These are phyloP conservation scores for Mytilinidion resinicola DNA, from an alignment of 495 filamentous ascomycete species.

Conservation along the genomic window DNA sequence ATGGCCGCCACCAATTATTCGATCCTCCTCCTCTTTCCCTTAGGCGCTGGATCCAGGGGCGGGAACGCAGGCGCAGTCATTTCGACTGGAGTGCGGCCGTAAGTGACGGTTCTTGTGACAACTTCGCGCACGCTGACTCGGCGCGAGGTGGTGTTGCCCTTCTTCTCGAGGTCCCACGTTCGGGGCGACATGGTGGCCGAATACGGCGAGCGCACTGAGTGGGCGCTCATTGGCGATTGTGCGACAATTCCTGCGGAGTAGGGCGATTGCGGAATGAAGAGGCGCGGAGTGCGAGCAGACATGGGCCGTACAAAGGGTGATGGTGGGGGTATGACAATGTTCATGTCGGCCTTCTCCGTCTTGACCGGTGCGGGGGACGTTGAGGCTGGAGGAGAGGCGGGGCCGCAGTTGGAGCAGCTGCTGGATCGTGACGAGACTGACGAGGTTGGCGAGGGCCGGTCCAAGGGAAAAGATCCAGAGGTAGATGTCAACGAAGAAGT, in stretches of 20 bases:
- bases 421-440: conserved; percentile 52
- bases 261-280: conserved; percentile 57
- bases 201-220: conserved; percentile 38
- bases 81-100: conserved; percentile 38
- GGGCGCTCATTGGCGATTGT: conserved; percentile 49
- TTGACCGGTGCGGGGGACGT: conserved; percentile 12
- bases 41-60: conserved; percentile 54
- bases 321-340: conserved; percentile 31
- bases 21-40: conserved; percentile 68
- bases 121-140: conserved; percentile 54
- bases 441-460: conserved; percentile 14
- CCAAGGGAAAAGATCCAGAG: conserved; percentile 16
- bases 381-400: conserved; percentile 37
- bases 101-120: conserved; percentile 70
- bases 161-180: conserved; percentile 53
- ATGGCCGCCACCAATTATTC: conserved; percentile 35
- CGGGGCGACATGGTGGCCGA: conserved; percentile 44
- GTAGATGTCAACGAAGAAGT: conserved; percentile 17
- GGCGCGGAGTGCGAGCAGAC: conserved; percentile 52
- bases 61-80: conserved; percentile 53
- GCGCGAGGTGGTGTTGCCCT: conserved; percentile 43
- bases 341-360: conserved; percentile 8
- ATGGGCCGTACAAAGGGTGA: conserved; percentile 47
- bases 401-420: conserved; percentile 51
- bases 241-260: conserved; percentile 42